Evolutionary conservation across 805 yeast genomes (phyloP), one percentile per base, ranked within the genome.

Genomic region (Lachancea meyersii): DNA sequence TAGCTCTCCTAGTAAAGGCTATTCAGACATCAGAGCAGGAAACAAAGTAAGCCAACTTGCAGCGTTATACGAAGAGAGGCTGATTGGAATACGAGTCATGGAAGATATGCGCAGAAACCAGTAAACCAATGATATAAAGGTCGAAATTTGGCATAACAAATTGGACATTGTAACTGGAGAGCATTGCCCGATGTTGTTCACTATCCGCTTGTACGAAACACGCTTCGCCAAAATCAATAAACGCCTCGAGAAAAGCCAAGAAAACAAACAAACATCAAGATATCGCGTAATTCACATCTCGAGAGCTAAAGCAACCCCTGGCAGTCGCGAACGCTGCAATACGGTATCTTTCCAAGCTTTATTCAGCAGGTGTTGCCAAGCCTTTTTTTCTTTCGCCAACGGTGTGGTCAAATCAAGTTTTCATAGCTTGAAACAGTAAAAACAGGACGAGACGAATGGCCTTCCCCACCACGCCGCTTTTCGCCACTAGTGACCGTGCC

Each of bases 31-130:
- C 5, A 67, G 74, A 10, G 57, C 79, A 14, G 80, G 78, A 10
- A 68, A 75, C 40, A 77, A 76, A 58, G 86, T 81, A 1, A 75
- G 79, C 10, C 79, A 75, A 53, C 63, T 81, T 45, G 82, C 86
- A 1, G 73, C 71, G 45, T 59, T 80, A 31, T 81, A 76, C 49
- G 88, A 81, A 54, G 85, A 80, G 54, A 65, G 82, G 49, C 41
- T 68, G 5, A 63, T 55, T 47, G 71, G 71, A 13, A 47, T 67
- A n/a, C 56, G 63, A 38, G 61, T 61, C 2, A 53, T 66, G 47
- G 55, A 60, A 26, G 65, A 65, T 36, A 52, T 65, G 24, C 62
- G 44, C 16, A 38, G 41, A 22, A 30, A 30, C 17, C 35, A 31
- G n/a, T 30, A 26, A 26, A 5, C 13, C 28, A 26, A 23, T 7